Base-by-base conservation (phyloP, 306 rosid species). In the Citrullus colocynthis region DNA sequence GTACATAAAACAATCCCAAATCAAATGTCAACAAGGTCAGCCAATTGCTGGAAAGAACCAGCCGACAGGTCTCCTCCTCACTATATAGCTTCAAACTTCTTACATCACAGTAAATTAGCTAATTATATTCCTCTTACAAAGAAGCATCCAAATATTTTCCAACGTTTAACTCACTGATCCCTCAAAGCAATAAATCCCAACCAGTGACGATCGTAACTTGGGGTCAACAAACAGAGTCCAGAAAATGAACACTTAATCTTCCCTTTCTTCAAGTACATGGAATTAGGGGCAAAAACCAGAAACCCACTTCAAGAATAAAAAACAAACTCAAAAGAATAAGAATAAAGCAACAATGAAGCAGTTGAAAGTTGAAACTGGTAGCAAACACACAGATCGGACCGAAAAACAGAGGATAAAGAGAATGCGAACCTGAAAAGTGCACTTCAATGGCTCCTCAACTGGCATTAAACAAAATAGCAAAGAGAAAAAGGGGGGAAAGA, bases 391-490 rank as follows among this genome's bases (percentile, higher is more conserved):
- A 78, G 80, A 78, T 78, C 80, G 62, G 80, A 32, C n/a, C 9
- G 4, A 75, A 75, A 75, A 75, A 63, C 60, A 18, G 67, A 32
- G 67, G 80, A 78, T 2, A 18, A 51, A 49, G 36, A 44, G 71
- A 88, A 83, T 82, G 84, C 84, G 30, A 82, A 95, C 99, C 97
- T 95, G 92, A 87, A 90, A 92, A 11, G 99, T 81, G 83, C 45
- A 85, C 91, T 79, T 88, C 83, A 92, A 73, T 72, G 90, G 92
- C 87, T 89, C 97, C 72, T 87, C 91, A 59, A 88, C 97, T 95
- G 87, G 71, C 86, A 94, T 57, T 76, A 55, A 28, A 34, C 15
- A 48, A 67, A 78, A 80, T 45, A 61, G 41, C 44, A 63, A 65
- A 61, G 2, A 5, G 24, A 10, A 49, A 49, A 30, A 58, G 36